Percentiles rank a stretch among this genome's conserved stretches.
Evolutionary conservation across 2,329 filamentous ascomycete genomes (phyloP).

Genomic region (Falciphora oryzae): DNA sequence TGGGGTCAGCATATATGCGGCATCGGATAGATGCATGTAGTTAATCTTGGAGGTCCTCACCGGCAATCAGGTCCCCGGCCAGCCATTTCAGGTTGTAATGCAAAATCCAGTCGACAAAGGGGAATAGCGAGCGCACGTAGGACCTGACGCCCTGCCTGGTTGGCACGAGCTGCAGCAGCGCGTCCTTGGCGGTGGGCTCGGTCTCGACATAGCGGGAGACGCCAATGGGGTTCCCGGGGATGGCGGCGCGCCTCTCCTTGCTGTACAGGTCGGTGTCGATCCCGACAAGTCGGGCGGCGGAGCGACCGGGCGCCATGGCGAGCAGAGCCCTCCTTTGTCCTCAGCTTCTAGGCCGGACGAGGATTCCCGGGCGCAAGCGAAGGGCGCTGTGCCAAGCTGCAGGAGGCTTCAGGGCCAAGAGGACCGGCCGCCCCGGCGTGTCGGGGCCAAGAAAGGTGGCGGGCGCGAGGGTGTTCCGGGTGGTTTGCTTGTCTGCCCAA

Average conservation of each 20-base stretch:
- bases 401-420: no score
- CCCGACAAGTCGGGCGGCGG: conserved; percentile 8
- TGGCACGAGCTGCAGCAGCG: conserved; percentile 60
- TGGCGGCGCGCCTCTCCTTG: conserved; percentile 8
- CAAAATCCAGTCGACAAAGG: conserved; percentile 82
- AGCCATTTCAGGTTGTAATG: conserved; percentile 91
- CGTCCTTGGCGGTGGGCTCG: conserved; percentile 70
- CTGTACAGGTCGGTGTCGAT: conserved; percentile 10
- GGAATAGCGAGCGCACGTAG: conserved; percentile 73
- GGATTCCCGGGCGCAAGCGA: no score
- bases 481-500: background rate
- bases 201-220: conserved; percentile 54
- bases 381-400: no score
- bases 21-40: background rate
- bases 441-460: background rate
- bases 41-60: conserved; percentile 37
- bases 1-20: background rate
- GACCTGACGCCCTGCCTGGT: conserved; percentile 41
- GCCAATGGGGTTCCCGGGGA: conserved; percentile 24
- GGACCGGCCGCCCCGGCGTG: background rate
- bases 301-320: conserved; percentile 7
- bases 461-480: no score
- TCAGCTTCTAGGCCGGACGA: no score
- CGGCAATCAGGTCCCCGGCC: conserved; percentile 81
- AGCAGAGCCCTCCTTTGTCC: background rate